Percentiles rank a stretch among this genome's conserved stretches.
Conservation (phyloP, 2,329 filamentous ascomycete genomes). For the Epichloe bromicola region DNA sequence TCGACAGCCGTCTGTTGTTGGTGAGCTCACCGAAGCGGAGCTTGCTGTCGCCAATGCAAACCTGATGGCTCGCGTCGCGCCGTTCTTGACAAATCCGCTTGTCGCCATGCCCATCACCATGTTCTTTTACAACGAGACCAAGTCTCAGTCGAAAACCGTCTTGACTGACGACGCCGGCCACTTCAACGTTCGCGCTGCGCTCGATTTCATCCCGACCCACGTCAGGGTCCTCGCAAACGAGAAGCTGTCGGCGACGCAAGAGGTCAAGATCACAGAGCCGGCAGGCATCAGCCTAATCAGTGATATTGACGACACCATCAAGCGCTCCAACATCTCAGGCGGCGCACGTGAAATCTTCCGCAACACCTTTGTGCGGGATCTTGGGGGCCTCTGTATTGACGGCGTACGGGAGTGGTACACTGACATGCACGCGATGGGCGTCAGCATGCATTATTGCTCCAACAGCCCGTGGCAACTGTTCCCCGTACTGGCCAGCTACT, state of each 20-base stretch:
- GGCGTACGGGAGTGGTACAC: constrained; percentile 88
- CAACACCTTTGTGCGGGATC: constrained; percentile 84
- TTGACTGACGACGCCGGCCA: constrained; percentile 82
- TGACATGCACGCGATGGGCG: constrained; percentile 62
- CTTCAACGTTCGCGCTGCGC: constrained; percentile 64
- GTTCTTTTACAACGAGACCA: constrained; percentile 84
- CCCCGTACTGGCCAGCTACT: constrained; percentile 76
- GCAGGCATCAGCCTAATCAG: constrained; percentile 84
- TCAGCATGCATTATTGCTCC: constrained; percentile 93
- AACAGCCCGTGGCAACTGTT: constrained; percentile 98
- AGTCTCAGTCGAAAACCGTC: constrained; percentile 73
- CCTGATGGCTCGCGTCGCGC: constrained; percentile 73
- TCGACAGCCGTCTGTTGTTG: constrained; percentile 22
- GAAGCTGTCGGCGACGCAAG: constrained; percentile 66
- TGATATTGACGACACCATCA: constrained; percentile 96
- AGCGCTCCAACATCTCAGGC: constrained; percentile 78
- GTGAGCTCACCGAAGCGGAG: constrained; percentile 63
- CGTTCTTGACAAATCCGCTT: constrained; percentile 79
- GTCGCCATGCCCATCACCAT: constrained; percentile 69
- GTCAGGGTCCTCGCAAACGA: constrained; percentile 80
- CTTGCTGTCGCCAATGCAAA: constrained; percentile 70
- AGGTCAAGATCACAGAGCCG: constrained; percentile 64
- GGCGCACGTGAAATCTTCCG: constrained; percentile 91
- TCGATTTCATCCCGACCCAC: constrained; percentile 85
- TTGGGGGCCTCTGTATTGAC: constrained; percentile 68